These are phyloP conservation scores for Penicillium sp. DNA, from an alignment of 2,329 filamentous ascomycete genomes.

Conservation along the genomic window DNA sequence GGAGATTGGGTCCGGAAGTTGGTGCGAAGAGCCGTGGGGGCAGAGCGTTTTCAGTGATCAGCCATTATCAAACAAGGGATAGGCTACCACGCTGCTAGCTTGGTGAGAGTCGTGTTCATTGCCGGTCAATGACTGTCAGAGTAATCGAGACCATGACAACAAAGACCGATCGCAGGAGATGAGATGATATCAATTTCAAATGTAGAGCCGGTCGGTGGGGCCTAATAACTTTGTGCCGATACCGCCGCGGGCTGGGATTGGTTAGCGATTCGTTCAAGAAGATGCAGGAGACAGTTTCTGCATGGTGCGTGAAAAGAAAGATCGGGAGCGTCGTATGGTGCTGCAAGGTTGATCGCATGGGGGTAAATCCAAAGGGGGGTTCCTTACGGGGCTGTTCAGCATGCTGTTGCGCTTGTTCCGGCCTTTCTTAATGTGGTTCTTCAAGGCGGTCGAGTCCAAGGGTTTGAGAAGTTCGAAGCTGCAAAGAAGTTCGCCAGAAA, in stretches of 20 bases:
- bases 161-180: constrained; percentile 9
- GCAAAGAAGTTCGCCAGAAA: constrained; percentile 83
- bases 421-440: constrained; percentile 98
- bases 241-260: constrained; percentile 36
- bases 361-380: constrained; percentile 12
- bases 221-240: constrained; percentile 40
- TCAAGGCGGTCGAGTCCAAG: constrained; percentile 86
- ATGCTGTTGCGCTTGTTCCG: constrained; percentile 89
- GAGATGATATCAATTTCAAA: constrained; percentile 5
- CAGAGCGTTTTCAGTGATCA: not conserved
- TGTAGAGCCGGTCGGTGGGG: constrained; percentile 1
- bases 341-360: constrained; percentile 16
- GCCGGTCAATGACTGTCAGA: not conserved
- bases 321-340: constrained; percentile 20
- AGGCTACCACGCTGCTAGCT: not conserved
- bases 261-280: constrained; percentile 12
- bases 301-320: not conserved
- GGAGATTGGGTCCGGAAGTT: not conserved
- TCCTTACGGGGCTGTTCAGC: constrained; percentile 86
- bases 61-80: not conserved
- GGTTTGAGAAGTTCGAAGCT: constrained; percentile 96
- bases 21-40: not conserved
- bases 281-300: not conserved
- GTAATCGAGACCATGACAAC: constrained; percentile 4
- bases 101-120: not conserved